A percentile compares a stretch with the other conserved stretches of the same genome.
Conservation (phyloP, 441 rosid genomes). For the Metrosideros polymorpha region DNA sequence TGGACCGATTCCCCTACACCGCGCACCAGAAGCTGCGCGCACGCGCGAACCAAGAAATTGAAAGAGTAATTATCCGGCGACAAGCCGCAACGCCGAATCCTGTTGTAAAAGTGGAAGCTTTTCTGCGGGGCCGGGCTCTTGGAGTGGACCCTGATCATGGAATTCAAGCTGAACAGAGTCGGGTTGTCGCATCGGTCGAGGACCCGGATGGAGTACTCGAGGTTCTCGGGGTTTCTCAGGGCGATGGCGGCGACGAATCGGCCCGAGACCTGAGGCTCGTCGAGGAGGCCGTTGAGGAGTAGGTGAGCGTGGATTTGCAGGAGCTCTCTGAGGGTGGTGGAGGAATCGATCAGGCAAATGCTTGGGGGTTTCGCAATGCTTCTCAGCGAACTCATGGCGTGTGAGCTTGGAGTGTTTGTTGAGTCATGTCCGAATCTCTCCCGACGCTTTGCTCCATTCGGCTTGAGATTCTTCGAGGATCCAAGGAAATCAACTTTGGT, state of each 20-base stretch:
- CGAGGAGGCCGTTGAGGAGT: conserved; percentile 24
- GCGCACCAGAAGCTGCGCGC: conserved; percentile 18
- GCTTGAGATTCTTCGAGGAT: not conserved
- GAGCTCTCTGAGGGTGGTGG: conserved; percentile 20
- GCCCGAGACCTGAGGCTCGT: conserved; percentile 32
- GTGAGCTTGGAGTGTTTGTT: not conserved
- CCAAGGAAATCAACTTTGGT: not conserved
- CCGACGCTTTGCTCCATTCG: not conserved
- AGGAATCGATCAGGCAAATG: conserved; percentile 4
- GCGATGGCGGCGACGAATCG: conserved; percentile 45
- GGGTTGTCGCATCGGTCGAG: conserved; percentile 33
- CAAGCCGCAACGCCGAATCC: conserved; percentile 18
- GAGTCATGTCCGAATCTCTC: not conserved
- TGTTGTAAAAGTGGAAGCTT: conserved; percentile 31
- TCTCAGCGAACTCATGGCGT: conserved; percentile 3
- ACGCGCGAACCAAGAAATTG: conserved; percentile 46
- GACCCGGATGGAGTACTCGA: conserved; percentile 28
- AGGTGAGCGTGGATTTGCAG: conserved; percentile 47
- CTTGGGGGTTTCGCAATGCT: conserved; percentile 11
- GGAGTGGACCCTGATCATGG: conserved; percentile 52
- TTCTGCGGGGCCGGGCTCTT: conserved; percentile 24
- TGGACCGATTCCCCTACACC: conserved; percentile 27
- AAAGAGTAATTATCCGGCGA: conserved; percentile 52
- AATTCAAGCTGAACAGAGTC: conserved; percentile 41
- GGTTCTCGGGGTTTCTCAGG: conserved; percentile 25